Conservation (phyloP, 2,329 filamentous ascomycete genomes). For the Phialophora verrucosa region DNA sequence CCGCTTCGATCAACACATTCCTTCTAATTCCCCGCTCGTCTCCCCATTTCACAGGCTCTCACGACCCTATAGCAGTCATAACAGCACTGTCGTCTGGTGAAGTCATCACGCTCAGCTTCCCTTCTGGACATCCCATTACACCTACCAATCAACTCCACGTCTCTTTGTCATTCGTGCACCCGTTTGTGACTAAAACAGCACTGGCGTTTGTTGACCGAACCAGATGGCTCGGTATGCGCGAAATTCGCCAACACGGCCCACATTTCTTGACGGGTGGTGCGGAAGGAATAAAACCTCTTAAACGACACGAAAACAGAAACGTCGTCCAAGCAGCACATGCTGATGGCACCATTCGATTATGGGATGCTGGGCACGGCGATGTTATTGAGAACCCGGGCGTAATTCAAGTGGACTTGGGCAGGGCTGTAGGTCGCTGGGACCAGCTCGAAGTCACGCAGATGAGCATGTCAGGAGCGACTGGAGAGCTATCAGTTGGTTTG, state of each 20-base stretch:
- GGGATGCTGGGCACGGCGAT: constrained; percentile 90
- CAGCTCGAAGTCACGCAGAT: constrained; percentile 78
- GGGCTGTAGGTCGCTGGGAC: constrained; percentile 78
- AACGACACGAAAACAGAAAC: constrained; percentile 80
- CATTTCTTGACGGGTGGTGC: constrained; percentile 79
- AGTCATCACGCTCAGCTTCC: constrained; percentile 87
- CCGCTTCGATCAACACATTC: constrained; percentile 78
- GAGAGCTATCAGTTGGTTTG: constrained; percentile 83
- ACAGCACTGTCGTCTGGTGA: constrained; percentile 83
- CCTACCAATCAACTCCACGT: constrained; percentile 92
- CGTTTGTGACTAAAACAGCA: constrained; percentile 76
- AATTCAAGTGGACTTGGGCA: constrained; percentile 84
- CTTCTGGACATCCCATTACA: constrained; percentile 85
- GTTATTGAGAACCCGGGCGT: constrained; percentile 85
- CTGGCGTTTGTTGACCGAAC: constrained; percentile 77
- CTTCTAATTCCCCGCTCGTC: constrained; percentile 81
- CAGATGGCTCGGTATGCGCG: constrained; percentile 89
- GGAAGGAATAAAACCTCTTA: constrained; percentile 70
- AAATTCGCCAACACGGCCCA: constrained; percentile 79
- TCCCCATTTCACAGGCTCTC: constrained; percentile 83
- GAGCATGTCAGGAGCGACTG: constrained; percentile 78
- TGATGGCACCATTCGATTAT: constrained; percentile 88
- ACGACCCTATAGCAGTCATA: constrained; percentile 88
- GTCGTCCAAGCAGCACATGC: constrained; percentile 86
- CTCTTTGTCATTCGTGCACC: constrained; percentile 85